These are phyloP conservation scores for Debaryomyces hansenii DNA, from an alignment of 805 yeast species.

Conservation along the genomic window DNA sequence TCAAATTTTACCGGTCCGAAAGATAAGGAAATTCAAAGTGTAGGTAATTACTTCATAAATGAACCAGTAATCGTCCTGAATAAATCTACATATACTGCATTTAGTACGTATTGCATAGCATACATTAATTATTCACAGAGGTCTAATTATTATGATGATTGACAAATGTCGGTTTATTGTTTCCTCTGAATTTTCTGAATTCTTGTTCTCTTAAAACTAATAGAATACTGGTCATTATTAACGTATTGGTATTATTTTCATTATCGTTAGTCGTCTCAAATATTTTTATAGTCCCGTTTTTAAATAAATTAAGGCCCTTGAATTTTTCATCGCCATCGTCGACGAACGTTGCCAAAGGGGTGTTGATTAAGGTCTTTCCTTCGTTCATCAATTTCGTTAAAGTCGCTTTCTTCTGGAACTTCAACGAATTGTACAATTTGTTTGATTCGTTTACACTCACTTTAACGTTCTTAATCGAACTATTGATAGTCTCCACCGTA, in stretches of 20 bases:
- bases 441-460: slow-evolving; percentile 12
- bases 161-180: slow-evolving; percentile 20
- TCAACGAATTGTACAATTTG: slow-evolving; percentile 19
- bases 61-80: no score
- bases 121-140: no score
- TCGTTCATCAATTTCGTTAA: slow-evolving; percentile 18
- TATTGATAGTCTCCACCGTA: slow-evolving; percentile 10
- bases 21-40: no score
- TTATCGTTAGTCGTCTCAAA: slow-evolving; percentile 11
- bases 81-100: no score
- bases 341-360: slow-evolving; percentile 32
- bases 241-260: slow-evolving; percentile 15
- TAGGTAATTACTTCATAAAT: no score
- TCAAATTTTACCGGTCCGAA: no score
- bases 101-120: no score
- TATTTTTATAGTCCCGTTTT: slow-evolving; percentile 23
- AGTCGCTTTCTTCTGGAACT: slow-evolving; percentile 16
- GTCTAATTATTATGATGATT: neutral
- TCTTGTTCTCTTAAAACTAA: slow-evolving; percentile 34
- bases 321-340: slow-evolving; percentile 24
- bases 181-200: slow-evolving; percentile 31
- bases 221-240: slow-evolving; percentile 23
- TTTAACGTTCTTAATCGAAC: slow-evolving; percentile 7
- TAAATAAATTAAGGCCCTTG: slow-evolving; percentile 16
- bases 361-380: slow-evolving; percentile 17